A percentile compares a stretch with the other conserved stretches of the same genome.
phyloP scores from a whole-genome alignment of 257 asterid species.

The Knoxia roxburghii region DNA sequence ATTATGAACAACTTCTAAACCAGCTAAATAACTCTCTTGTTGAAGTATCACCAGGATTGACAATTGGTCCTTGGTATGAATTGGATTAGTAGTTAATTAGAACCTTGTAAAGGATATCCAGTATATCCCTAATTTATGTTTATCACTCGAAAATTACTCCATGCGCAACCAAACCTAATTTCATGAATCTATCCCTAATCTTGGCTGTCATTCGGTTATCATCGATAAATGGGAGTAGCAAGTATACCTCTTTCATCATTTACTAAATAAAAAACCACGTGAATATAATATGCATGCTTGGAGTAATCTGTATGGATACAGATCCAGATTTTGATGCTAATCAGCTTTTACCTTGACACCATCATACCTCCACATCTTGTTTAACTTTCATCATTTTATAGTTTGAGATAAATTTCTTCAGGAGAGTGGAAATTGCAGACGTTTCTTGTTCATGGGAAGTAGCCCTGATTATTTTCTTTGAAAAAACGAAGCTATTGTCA shows the following conservation, averaged over 20 bases:
- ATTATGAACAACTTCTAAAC: background rate
- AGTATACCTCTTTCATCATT: background rate
- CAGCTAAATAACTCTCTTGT: background rate
- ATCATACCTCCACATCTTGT: background rate
- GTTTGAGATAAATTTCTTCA: background rate
- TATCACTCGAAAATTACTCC: background rate
- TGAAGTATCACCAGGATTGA: too few species aligned
- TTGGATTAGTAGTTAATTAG: background rate
- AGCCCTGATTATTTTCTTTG: background rate
- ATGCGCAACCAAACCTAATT: background rate
- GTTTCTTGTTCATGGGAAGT: constrained; percentile 4
- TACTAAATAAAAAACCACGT: background rate
- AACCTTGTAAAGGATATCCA: background rate
- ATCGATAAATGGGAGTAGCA: background rate
- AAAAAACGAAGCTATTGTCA: background rate
- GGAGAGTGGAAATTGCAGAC: background rate
- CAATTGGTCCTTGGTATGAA: background rate
- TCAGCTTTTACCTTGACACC: background rate
- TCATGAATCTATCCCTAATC: background rate
- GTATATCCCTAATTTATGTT: background rate
- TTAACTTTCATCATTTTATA: background rate
- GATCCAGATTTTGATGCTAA: background rate
- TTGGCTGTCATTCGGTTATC: background rate
- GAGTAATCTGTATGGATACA: too few species aligned
- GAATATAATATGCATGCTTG: background rate